phyloP scores from a whole-genome alignment of 2,329 filamentous ascomycete genomes.

The Raffaelea arxii region DNA sequence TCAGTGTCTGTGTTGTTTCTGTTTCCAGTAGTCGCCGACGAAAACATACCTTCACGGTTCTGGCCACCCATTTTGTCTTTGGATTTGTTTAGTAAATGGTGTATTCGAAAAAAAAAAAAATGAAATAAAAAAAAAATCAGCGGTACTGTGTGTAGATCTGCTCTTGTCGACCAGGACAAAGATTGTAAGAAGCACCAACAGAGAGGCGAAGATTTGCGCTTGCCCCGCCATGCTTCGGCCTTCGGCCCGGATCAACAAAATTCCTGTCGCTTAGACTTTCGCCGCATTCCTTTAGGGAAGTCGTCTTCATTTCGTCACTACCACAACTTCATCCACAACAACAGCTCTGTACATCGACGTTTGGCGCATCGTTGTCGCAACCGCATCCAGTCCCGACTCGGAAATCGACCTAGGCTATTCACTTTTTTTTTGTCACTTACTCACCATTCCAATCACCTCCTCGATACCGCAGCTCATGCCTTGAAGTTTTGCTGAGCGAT shows the following conservation, averaged over 20 bases:
- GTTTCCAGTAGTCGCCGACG: neutral
- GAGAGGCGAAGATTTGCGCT: neutral
- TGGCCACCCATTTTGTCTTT: conserved; percentile 50
- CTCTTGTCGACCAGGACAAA: too few species aligned
- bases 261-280: too few species aligned
- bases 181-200: too few species aligned
- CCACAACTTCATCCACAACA: too few species aligned
- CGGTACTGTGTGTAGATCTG: too few species aligned
- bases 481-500: conserved; percentile 14
- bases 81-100: neutral
- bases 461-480: conserved; percentile 12
- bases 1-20: conserved; percentile 12
- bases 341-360: too few species aligned
- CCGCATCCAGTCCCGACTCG: too few species aligned
- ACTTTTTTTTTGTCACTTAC: too few species aligned
- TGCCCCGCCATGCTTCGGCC: neutral
- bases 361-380: neutral
- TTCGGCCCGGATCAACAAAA: too few species aligned
- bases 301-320: too few species aligned
- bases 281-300: too few species aligned
- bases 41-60: conserved; percentile 51
- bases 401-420: too few species aligned
- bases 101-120: neutral
- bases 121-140: neutral
- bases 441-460: neutral